Evolutionary conservation across 2,329 filamentous ascomycete species (phyloP).

Genomic region (Apiospora aurea): DNA sequence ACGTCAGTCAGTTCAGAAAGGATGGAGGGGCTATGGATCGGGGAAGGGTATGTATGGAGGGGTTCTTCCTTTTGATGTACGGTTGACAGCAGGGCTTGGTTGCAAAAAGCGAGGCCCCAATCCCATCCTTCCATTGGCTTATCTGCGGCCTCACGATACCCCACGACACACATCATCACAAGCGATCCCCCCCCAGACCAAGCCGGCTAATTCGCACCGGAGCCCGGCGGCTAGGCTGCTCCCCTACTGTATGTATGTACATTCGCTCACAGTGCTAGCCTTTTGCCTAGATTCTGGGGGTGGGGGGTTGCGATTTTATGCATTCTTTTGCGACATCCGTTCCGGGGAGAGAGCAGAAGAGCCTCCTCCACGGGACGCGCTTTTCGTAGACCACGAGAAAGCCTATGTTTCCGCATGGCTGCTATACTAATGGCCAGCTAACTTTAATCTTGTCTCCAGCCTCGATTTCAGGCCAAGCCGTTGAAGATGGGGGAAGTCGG

Average conservation of each 20-base stretch:
- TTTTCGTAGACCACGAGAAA: neutral
- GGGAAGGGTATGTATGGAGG: neutral
- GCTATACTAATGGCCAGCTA: neutral
- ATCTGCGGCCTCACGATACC: slow-evolving; percentile 6
- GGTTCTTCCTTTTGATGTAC: slow-evolving; percentile 11
- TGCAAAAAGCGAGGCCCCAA: neutral
- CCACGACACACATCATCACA: slow-evolving; percentile 21
- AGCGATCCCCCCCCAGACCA: neutral
- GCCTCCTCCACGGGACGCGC: neutral
- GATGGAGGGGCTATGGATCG: slow-evolving; percentile 5
- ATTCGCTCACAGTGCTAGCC: neutral
- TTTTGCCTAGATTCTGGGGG: slow-evolving; percentile 5
- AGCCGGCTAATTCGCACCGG: slow-evolving; percentile 12
- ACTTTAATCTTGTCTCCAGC: slow-evolving; percentile 12
- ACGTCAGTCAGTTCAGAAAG: slow-evolving; percentile 14
- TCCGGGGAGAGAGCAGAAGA: neutral
- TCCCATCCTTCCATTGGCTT: neutral
- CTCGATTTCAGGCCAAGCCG: slow-evolving; percentile 9
- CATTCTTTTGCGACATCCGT: neutral
- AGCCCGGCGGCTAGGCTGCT: slow-evolving; percentile 4
- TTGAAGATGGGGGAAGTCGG: neutral
- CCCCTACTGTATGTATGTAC: neutral
- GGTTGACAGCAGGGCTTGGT: neutral
- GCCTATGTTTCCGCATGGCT: neutral
- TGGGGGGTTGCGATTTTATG: slow-evolving; percentile 3